phyloP scores from a whole-genome alignment of 2,329 filamentous ascomycete genomes.

The Aureobasidium namibiae region DNA sequence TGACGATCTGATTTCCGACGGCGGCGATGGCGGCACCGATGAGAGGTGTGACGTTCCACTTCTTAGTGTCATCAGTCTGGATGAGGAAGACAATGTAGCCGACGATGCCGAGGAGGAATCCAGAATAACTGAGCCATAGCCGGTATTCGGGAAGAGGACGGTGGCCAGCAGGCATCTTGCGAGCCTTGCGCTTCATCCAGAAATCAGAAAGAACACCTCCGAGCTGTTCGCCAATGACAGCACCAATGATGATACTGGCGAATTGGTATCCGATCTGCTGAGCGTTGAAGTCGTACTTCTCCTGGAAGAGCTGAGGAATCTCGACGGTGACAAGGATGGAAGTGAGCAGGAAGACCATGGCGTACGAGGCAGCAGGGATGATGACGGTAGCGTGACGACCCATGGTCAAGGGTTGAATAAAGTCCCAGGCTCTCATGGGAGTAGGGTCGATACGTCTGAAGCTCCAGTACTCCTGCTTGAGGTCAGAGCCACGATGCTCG shows the following conservation, averaged over 20 bases:
- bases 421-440: constrained; percentile 40
- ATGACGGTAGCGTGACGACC: constrained; percentile 37
- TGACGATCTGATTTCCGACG: constrained; percentile 53
- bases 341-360: constrained; percentile 48
- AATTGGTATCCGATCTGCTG: constrained; percentile 51
- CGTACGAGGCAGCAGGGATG: constrained; percentile 43
- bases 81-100: constrained; percentile 48
- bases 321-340: constrained; percentile 47
- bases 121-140: constrained; percentile 48
- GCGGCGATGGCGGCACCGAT: constrained; percentile 44
- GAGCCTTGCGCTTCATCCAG: constrained; percentile 39
- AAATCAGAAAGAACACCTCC: constrained; percentile 45
- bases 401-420: constrained; percentile 43
- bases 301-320: constrained; percentile 47
- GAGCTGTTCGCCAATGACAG: constrained; percentile 48
- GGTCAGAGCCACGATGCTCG: constrained; percentile 26
- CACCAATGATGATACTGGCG: constrained; percentile 47
- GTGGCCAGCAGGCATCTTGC: constrained; percentile 23
- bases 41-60: constrained; percentile 49
- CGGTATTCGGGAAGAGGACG: constrained; percentile 41
- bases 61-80: constrained; percentile 33
- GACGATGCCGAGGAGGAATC: constrained; percentile 39
- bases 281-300: constrained; percentile 47
- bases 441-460: constrained; percentile 44
- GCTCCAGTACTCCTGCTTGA: constrained; percentile 33